These are phyloP conservation scores for Volvox africanus DNA, from an alignment of 139 green algal genomes.

Conservation along the genomic window DNA sequence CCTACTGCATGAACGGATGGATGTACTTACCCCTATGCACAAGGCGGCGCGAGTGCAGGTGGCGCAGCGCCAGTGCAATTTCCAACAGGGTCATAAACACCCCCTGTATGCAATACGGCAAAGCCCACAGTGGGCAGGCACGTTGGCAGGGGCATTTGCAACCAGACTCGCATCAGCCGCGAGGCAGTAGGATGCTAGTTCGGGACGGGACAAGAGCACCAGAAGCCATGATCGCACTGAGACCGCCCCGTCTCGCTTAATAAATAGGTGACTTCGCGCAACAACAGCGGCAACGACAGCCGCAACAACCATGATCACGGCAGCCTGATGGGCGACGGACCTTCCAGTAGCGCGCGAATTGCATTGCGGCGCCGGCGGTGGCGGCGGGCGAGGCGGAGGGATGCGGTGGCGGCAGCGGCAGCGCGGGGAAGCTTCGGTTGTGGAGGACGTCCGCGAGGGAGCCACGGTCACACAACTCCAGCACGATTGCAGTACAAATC, in stretches of 20 bases:
- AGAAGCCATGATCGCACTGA: background rate
- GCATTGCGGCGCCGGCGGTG: background rate
- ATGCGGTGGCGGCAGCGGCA: background rate
- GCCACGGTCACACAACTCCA: conserved; percentile 25
- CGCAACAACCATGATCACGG: background rate
- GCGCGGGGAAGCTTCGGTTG: conserved; percentile 2
- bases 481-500: conserved; percentile 23
- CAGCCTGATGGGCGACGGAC: background rate
- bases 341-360: conserved; percentile 10
- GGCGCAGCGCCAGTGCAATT: conserved; percentile 26
- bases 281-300: no score
- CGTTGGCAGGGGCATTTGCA: no score
- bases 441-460: conserved; percentile 15
- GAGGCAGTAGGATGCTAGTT: background rate
- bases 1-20: no score
- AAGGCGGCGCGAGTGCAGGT: conserved; percentile 29
- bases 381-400: background rate
- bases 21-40: conserved; percentile 11
- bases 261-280: background rate
- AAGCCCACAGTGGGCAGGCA: no score
- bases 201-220: background rate
- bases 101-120: background rate
- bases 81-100: conserved; percentile 44
- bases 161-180: no score
- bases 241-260: background rate